These are phyloP conservation scores for Termitomyces heimii DNA, from an alignment of 768 basidiomycete species.

Conservation along the genomic window DNA sequence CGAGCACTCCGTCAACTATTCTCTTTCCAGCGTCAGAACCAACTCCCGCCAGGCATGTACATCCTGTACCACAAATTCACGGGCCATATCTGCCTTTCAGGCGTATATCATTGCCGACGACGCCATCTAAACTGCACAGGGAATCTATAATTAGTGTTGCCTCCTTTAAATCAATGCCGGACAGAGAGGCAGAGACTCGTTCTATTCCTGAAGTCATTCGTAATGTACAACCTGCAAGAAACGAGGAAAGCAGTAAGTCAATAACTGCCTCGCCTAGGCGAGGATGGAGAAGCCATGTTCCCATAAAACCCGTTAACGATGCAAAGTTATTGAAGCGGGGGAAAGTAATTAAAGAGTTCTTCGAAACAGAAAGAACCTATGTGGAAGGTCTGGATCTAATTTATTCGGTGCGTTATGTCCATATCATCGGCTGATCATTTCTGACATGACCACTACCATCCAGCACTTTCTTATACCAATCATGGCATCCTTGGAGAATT, in stretches of 20 bases:
- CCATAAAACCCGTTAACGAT: conserved; percentile 37
- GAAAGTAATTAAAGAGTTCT: conserved; percentile 76
- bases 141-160: conserved; percentile 66
- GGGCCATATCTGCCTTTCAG: conserved; percentile 54
- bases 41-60: conserved; percentile 7
- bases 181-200: conserved; percentile 22
- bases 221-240: conserved; percentile 20
- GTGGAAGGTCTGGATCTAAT: conserved; percentile 79
- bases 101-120: conserved; percentile 53
- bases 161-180: conserved; percentile 67
- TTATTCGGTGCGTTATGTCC: conserved; percentile 53
- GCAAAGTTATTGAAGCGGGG: conserved; percentile 49
- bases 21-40: conserved; percentile 22
- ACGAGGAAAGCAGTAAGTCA: conserved; percentile 26
- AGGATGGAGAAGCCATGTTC: conserved; percentile 28
- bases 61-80: conserved; percentile 27
- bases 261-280: conserved; percentile 35
- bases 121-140: conserved; percentile 46
- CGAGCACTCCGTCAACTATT: conserved; percentile 14
- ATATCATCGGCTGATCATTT: not conserved
- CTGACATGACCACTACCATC: conserved; percentile 3
- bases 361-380: conserved; percentile 76
- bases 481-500: conserved; percentile 64
- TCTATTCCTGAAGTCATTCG: conserved; percentile 27
- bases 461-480: conserved; percentile 84